Conservation (phyloP, 1,284 basidiomycete species). For the Cutaneotrichosporon daszewskae region DNA sequence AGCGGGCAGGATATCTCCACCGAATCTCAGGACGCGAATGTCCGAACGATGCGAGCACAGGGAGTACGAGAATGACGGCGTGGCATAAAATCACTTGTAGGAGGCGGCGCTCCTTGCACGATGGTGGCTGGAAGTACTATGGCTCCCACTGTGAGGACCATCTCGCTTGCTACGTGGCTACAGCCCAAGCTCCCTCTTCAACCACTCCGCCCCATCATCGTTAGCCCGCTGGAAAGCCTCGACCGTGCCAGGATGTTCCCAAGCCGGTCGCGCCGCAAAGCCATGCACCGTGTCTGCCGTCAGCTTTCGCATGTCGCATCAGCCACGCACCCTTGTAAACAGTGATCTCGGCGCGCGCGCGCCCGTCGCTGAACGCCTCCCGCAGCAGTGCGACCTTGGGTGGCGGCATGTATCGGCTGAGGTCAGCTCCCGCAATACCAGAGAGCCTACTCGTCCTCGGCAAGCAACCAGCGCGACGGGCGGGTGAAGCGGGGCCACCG, state of each 20-base stretch:
- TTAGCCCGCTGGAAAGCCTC: constrained; percentile 54
- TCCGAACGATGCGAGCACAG: too few relatives aligned
- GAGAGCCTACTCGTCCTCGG: constrained; percentile 54
- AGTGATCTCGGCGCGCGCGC: constrained; percentile 2
- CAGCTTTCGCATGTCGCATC: neutral
- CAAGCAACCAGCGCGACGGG: constrained; percentile 56
- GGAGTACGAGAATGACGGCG: too few relatives aligned
- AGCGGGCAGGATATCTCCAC: too few relatives aligned
- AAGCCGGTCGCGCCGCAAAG: constrained; percentile 55
- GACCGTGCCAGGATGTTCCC: constrained; percentile 51
- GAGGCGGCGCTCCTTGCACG: too few relatives aligned
- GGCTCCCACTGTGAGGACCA: neutral
- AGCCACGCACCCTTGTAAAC: neutral
- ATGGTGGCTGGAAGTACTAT: too few relatives aligned
- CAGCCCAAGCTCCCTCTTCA: constrained; percentile 34
- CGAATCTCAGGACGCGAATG: too few relatives aligned
- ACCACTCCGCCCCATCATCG: constrained; percentile 51
- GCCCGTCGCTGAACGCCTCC: constrained; percentile 48
- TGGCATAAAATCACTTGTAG: too few relatives aligned
- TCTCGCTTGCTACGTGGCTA: neutral
- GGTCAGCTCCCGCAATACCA: neutral
- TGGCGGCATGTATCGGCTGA: constrained; percentile 43
- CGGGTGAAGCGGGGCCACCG: constrained; percentile 52
- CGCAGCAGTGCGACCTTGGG: constrained; percentile 49
- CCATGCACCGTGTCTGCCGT: constrained; percentile 53